phyloP scores from a whole-genome alignment of 805 yeast species.

The Geotrichum ghanense region DNA sequence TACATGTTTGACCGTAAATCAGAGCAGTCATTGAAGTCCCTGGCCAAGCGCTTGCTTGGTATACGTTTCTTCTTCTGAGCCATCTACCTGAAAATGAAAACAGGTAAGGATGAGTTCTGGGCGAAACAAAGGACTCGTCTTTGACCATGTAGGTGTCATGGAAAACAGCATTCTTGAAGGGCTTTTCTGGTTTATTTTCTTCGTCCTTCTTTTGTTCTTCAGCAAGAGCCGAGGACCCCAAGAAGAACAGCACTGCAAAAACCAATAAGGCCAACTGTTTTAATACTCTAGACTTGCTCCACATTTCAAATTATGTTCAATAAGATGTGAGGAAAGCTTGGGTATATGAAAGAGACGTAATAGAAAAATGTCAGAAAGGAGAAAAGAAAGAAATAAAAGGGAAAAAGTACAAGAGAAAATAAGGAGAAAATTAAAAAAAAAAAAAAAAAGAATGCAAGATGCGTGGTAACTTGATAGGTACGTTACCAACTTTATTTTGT shows the following conservation, averaged over 20 bases:
- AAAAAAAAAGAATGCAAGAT: too few species aligned
- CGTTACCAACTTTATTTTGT: too few species aligned
- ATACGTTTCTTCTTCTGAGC: constrained; percentile 6
- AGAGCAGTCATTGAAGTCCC: constrained; percentile 7
- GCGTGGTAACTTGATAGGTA: too few species aligned
- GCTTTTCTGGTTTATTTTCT: not conserved
- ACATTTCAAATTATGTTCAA: too few species aligned
- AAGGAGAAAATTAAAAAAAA: too few species aligned
- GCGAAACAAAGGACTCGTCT: constrained; percentile 7
- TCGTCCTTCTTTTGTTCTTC: not conserved
- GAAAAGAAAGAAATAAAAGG: too few species aligned
- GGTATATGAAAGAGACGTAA: too few species aligned
- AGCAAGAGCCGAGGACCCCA: not conserved
- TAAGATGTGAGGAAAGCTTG: too few species aligned
- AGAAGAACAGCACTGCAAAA: not conserved
- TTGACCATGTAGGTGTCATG: constrained; percentile 4
- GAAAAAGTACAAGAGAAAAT: too few species aligned
- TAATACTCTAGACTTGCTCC: too few species aligned
- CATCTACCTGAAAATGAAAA: constrained; percentile 9
- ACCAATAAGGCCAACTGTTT: too few species aligned
- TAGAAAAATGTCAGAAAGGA: too few species aligned
- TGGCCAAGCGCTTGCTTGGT: constrained; percentile 8
- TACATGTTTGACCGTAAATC: constrained; percentile 5
- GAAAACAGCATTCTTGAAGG: not conserved
- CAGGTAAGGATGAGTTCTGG: constrained; percentile 7